Conservation (phyloP, 106 monocot genomes). For the Allium sativum region DNA sequence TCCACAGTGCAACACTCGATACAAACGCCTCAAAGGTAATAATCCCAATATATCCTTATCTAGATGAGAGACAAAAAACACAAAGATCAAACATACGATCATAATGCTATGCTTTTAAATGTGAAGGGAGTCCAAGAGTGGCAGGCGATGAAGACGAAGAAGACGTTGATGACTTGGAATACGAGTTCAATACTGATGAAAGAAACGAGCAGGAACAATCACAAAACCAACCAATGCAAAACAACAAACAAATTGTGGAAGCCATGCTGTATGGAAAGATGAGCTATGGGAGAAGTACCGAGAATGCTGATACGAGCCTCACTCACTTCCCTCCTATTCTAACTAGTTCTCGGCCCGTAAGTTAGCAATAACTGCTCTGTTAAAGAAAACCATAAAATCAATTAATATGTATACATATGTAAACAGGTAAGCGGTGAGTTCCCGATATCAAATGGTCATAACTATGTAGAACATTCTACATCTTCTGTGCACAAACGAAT, state of each 20-base stretch:
- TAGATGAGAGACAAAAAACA: too few species aligned
- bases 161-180: slow-evolving; percentile 82
- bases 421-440: slow-evolving; percentile 82
- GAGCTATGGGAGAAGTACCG: slow-evolving; percentile 69
- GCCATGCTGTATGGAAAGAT: slow-evolving; percentile 92
- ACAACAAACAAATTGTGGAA: slow-evolving; percentile 53
- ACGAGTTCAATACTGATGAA: slow-evolving; percentile 75
- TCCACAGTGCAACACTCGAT: slow-evolving; percentile 95
- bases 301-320: slow-evolving; percentile 31
- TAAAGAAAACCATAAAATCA: too few species aligned
- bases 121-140: slow-evolving; percentile 84
- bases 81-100: neutral
- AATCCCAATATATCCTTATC: too few species aligned
- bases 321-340: slow-evolving; percentile 62
- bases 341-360: slow-evolving; percentile 63
- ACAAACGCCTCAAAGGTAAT: slow-evolving; percentile 78
- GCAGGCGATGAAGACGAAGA: slow-evolving; percentile 94
- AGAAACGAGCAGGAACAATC: slow-evolving; percentile 28
- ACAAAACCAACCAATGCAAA: slow-evolving; percentile 3
- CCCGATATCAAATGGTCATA: slow-evolving; percentile 34
- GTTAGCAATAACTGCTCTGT: neutral
- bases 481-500: slow-evolving; percentile 74
- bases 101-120: neutral
- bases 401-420: neutral
- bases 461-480: slow-evolving; percentile 37